Base-by-base conservation (phyloP, 139 green algal species). In the Picochlorum sp. region DNA sequence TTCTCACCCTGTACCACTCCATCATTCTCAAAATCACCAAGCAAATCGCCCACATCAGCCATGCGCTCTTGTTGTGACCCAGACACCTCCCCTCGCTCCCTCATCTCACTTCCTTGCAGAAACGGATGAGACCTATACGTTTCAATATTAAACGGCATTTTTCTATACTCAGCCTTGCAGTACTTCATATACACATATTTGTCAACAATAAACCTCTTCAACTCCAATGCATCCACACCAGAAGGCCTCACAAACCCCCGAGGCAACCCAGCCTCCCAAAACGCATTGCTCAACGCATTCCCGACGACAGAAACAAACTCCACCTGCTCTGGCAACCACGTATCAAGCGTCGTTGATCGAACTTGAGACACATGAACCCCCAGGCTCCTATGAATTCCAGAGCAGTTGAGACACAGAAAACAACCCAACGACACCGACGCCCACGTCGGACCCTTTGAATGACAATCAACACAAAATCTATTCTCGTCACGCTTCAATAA, bases 401-500 rank as follows among this genome's bases (percentile, higher is more conserved):
- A 90, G 80, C 90, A 96, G 34, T 88, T 91, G 6, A 96, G 74
- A 74, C 90, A 96, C 5, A 96, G 76, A 30, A 96, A 95, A 4
- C 90, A 76, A 9, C 90, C 90, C 34, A 96, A 68, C 69, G 93
- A 95, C 13, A 93, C 86, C 44, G 61, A 82, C 6, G 89, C 85
- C 88, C 88, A 95, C 4, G 84, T 90, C 2, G 90, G 89, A 16
- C 91, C 90, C 18, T 89, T 73, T 1, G 74, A 62, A 37, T 71
- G 64, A 72, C 89, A 96, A 63, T 96, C 89, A 1, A 80, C 86
- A 66, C 89, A 96, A 7, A 61, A 65, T 47, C 79, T 72, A 64
- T 96, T 96, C 23, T 75, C 76, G 13, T 91, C 84, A n/a, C 86
- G 65, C 60, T 85, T 84, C 23, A 96, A 65, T 4, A 92, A 74